Conservation (phyloP, 1,284 basidiomycete species). For the Coniferiporia weirii region DNA sequence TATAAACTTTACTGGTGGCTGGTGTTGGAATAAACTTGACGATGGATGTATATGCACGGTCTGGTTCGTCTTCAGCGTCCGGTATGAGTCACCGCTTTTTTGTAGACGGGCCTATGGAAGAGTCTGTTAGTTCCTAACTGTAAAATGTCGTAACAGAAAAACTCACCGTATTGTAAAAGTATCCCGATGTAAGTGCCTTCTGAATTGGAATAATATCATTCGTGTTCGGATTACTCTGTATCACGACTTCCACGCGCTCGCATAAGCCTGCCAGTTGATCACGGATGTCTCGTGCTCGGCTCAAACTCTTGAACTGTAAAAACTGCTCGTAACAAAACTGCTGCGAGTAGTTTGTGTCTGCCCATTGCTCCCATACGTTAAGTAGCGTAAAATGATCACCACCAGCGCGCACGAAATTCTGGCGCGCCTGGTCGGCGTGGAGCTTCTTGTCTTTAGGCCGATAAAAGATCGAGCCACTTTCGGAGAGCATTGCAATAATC, state of each 20-base stretch:
- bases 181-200: constrained; percentile 91
- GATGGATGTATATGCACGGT: constrained; percentile 97
- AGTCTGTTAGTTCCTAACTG: background rate
- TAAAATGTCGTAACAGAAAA: background rate
- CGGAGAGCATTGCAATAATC: constrained; percentile 96
- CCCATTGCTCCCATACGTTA: constrained; percentile 99
- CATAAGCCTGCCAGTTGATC: constrained; percentile 95
- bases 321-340: constrained; percentile 97
- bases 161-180: constrained; percentile 91
- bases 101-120: constrained; percentile 70
- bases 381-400: constrained; percentile 97
- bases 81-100: constrained; percentile 88
- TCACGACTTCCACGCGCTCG: constrained; percentile 93
- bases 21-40: constrained; percentile 90
- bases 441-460: constrained; percentile 97
- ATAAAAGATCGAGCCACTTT: constrained; percentile 92
- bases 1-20: constrained; percentile 87
- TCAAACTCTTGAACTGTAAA: constrained; percentile 94
- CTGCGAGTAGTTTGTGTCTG: constrained; percentile 92
- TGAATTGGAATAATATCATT: constrained; percentile 92
- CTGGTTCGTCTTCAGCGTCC: constrained; percentile 91
- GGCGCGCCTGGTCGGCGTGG: constrained; percentile 93
- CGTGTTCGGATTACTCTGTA: constrained; percentile 82
- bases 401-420: constrained; percentile 93
- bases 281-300: constrained; percentile 90